Evolutionary conservation across 495 filamentous ascomycete genomes (phyloP), one percentile per base, ranked within the genome.

Genomic region (Ascodesmis nigricans): DNA sequence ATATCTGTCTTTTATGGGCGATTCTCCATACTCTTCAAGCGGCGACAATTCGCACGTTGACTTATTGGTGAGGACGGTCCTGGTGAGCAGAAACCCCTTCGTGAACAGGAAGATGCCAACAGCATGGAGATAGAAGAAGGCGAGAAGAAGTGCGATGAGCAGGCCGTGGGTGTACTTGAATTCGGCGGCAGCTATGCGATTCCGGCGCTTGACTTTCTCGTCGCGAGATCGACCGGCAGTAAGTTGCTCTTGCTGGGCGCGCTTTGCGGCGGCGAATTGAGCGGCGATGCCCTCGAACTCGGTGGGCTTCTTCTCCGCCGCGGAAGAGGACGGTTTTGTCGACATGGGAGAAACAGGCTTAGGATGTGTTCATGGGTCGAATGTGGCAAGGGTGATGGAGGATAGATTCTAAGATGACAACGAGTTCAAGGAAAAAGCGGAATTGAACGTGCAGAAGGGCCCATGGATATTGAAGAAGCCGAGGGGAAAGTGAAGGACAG

Each of bases 51-150:
- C 60, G 56, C 87, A 97, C 26, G 63, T 58, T n/a, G 87, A 95
- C 49, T 79, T 80, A 39, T 83, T 65, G 33, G 83, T 75, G 24
- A 97, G 67, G 28, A 95, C 77, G 43, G 92, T 66, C 28, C 90
- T 67, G 39, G 87, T 92, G 45, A 97, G 67, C 33, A 97, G 72
- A 56, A 97, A 97, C n/a, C 87, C 87, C 53, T 77, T 80, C 36
- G 80, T 84, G 57, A 97, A 97, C 49, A 91, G 75, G 45, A 74
- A 79, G 41, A 95, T 75, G 20, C 81, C 87, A 18, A 73, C 62
- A 40, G 64, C 58, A 49, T 95, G 84, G 15, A 93, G 58, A 43
- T 69, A 56, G 32, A 65, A 49, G 32, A 71, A 54, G 44, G 55
- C 58, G 20, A 61, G 27, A 26, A 71, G 58, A 41, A 70, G 60